Evolutionary conservation across 2,329 filamentous ascomycete genomes (phyloP), one percentile per base, ranked within the genome.

Genomic region (Raffaelea albimanens): DNA sequence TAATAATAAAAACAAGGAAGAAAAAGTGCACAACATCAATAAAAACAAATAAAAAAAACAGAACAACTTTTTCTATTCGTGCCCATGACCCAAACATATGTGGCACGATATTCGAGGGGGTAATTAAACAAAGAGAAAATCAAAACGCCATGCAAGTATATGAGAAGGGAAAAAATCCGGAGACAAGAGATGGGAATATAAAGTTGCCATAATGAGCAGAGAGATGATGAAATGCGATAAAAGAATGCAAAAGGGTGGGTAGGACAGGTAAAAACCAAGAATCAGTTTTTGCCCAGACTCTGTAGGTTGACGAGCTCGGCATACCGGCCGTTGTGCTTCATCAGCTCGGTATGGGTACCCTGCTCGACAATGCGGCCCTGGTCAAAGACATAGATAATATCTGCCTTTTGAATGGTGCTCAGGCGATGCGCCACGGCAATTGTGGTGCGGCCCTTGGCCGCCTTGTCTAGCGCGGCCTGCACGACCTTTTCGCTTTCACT

Each of bases 361-460:
- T 78, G 76, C 69, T 97, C 91, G 1, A 94, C 85, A 40, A 97
- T 79, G 51, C 80, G 76, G 8, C 91, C 93, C 58, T 87, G 82
- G 63, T 96, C 90, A 61, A 97, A 93, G 18, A 97, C 91, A 55
- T 94, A 96, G 57, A 97, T 97, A 43, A 91, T 70, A 61, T 97
- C 91, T 0, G 91, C 91, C 62, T 93, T 91, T 62, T 95, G 89
- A 51, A 97, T 96, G 0, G 93, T 96, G 59, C 82, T 88, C 7
- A 98, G 70, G 21, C 93, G 76, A 66, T 98, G 91, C 3, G 93
- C 93, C 1, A 98, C 91, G 1, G 91, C 90, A 53, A 98, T 93
- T 0, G 91, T 97, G 7, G 89, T 95, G 45, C 89, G 78, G 40
- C 83, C 88, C 70, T 86, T 84, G 19, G 87, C 83, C 2, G 89